phyloP scores from a whole-genome alignment of 805 yeast genomes.

The Kluyveromyces aestuarii region DNA sequence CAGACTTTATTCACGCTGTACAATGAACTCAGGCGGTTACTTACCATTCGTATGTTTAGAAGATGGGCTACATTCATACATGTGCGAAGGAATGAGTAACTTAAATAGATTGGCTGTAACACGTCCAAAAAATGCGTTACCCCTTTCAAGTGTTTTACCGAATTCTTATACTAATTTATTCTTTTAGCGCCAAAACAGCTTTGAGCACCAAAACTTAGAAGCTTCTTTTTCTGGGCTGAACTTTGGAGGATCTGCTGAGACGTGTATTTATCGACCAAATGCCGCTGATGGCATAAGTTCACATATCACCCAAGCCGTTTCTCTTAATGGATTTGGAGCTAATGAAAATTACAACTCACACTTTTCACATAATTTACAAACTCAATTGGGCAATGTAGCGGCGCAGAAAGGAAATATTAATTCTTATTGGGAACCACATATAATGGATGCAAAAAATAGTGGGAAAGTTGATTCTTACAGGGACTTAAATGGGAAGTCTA shows the following conservation, averaged over 20 bases:
- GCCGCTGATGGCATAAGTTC: constrained; percentile 1
- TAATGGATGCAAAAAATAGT: background rate
- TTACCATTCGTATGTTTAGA: background rate
- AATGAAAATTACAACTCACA: background rate
- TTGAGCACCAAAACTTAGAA: constrained; percentile 3
- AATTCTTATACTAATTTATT: background rate
- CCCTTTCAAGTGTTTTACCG: background rate
- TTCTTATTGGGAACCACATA: constrained; percentile 1
- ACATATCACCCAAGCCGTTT: background rate
- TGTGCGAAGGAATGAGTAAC: background rate
- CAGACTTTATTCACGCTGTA: too few relatives aligned
- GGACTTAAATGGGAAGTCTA: background rate
- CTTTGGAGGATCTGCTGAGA: constrained; percentile 1
- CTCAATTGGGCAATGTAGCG: background rate
- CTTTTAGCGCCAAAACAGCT: background rate
- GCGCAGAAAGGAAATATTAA: background rate
- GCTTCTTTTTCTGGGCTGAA: constrained; percentile 4
- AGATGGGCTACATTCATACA: background rate
- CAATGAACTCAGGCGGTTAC: background rate
- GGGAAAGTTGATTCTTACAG: background rate
- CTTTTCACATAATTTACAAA: background rate
- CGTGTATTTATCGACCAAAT: background rate
- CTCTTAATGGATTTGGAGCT: background rate
- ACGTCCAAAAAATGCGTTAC: background rate
- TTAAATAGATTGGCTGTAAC: too few relatives aligned